A percentile compares a stretch with the other conserved stretches of the same genome.
Conservation (phyloP, 2,329 filamentous ascomycete species). For the Pyrenophora teres region DNA sequence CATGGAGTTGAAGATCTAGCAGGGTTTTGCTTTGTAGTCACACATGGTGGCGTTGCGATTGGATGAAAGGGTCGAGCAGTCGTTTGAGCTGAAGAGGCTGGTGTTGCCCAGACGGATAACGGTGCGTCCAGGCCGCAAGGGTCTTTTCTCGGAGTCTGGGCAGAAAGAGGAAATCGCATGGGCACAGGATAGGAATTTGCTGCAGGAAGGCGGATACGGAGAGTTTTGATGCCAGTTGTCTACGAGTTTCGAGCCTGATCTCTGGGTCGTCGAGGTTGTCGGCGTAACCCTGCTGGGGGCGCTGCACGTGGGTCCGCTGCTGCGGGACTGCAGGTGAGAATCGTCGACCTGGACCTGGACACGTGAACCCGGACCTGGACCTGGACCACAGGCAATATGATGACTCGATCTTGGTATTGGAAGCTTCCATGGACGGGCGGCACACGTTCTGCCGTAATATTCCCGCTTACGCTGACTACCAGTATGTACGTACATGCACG, state of each 20-base stretch:
- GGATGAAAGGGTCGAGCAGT: not conserved
- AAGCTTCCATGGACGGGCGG: no score
- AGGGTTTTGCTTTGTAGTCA: not conserved
- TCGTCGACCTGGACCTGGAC: no score
- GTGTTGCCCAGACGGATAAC: not conserved
- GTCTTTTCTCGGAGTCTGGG: not conserved
- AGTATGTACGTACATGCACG: no score
- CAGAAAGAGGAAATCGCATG: conserved; percentile 4
- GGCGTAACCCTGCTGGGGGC: conserved; percentile 14
- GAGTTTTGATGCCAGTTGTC: conserved; percentile 13
- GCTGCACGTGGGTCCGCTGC: conserved; percentile 24
- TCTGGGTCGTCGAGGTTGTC: conserved; percentile 13
- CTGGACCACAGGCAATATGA: not conserved
- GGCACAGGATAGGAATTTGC: not conserved
- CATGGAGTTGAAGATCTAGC: not conserved
- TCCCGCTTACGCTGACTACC: no score
- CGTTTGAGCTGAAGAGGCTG: not conserved
- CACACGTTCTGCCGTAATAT: no score
- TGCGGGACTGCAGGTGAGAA: conserved; percentile 13
- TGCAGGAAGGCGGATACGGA: conserved; percentile 15
- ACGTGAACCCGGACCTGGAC: no score
- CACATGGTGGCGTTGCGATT: not conserved
- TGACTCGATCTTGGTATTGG: conserved; percentile 1
- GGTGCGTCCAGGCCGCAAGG: not conserved
- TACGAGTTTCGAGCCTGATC: conserved; percentile 19